phyloP scores from a whole-genome alignment of 345 rosid genomes.

The Fremontodendron californicum region DNA sequence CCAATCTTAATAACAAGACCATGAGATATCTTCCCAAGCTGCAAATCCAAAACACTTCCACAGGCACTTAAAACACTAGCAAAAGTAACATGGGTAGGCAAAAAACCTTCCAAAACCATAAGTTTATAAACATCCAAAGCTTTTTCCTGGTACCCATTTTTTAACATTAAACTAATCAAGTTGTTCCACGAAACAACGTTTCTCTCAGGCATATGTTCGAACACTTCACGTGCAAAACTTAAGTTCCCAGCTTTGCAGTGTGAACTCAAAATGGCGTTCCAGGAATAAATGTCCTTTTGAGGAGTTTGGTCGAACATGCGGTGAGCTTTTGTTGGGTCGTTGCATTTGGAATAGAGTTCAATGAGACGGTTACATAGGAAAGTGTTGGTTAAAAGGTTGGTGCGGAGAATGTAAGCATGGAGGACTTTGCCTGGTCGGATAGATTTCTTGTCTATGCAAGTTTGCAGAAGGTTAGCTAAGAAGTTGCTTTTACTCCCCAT shows the following conservation, averaged over 20 bases:
- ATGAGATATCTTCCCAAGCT: too few relatives aligned
- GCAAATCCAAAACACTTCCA: constrained; percentile 38
- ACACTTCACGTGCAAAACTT: constrained; percentile 34
- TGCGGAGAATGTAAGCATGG: constrained; percentile 43
- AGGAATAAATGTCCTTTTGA: constrained; percentile 52
- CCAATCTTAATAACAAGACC: constrained; percentile 58
- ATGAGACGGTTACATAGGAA: constrained; percentile 66
- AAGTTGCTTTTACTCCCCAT: constrained; percentile 22
- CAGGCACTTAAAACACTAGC: constrained; percentile 76
- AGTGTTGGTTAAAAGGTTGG: constrained; percentile 34
- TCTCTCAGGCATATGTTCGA: constrained; percentile 65
- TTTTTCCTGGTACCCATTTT: constrained; percentile 40
- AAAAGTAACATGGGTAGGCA: constrained; percentile 61
- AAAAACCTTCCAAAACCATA: constrained; percentile 53
- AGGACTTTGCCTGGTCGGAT: constrained; percentile 40
- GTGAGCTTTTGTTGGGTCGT: constrained; percentile 32
- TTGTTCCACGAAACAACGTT: constrained; percentile 67
- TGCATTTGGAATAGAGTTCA: constrained; percentile 51
- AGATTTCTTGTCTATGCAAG: constrained; percentile 42
- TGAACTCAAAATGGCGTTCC: constrained; percentile 51
- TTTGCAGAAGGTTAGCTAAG: constrained; percentile 44
- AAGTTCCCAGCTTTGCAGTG: constrained; percentile 43
- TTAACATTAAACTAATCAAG: constrained; percentile 53
- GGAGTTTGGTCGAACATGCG: constrained; percentile 42
- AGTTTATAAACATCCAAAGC: constrained; percentile 47